Percentiles rank a stretch among this genome's conserved stretches.
phyloP scores from a whole-genome alignment of 305 asterid genomes.

The Ilex paraguariensis region DNA sequence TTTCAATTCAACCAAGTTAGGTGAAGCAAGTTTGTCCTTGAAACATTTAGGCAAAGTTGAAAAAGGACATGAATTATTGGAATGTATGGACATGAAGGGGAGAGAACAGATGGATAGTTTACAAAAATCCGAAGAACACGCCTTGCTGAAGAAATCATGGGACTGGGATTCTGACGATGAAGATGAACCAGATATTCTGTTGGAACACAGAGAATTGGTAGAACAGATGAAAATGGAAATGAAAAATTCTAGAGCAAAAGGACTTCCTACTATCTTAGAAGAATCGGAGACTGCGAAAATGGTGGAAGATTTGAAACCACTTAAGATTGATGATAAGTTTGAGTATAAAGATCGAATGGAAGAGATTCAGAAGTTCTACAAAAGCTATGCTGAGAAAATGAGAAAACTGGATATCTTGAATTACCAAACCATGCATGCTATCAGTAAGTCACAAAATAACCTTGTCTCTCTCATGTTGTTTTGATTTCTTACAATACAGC shows the following conservation, averaged over 20 bases:
- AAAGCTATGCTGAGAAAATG: constrained; percentile 66
- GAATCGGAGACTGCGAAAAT: constrained; percentile 62
- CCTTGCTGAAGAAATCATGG: constrained; percentile 14
- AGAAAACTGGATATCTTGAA: constrained; percentile 76
- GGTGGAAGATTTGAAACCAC: constrained; percentile 60
- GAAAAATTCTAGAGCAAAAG: constrained; percentile 43
- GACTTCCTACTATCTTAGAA: constrained; percentile 91
- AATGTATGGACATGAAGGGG: constrained; percentile 6
- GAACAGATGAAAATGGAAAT: constrained; percentile 79
- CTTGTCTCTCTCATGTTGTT: background rate
- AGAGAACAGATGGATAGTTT: constrained; percentile 5
- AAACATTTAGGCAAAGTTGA: constrained; percentile 11
- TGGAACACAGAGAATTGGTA: constrained; percentile 64
- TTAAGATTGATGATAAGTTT: constrained; percentile 48
- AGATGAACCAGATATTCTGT: constrained; percentile 52
- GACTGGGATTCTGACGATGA: constrained; percentile 38
- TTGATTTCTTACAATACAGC: no score
- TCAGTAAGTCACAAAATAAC: constrained; percentile 48
- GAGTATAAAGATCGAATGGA: constrained; percentile 61
- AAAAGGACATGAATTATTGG: background rate
- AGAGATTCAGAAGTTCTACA: constrained; percentile 71
- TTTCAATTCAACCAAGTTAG: background rate
- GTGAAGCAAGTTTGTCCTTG: constrained; percentile 9
- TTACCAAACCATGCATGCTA: constrained; percentile 83
- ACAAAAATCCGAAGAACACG: constrained; percentile 7